Evolutionary conservation across 2,329 filamentous ascomycete species (phyloP).

Genomic region (Phyllosticta capitalensis): DNA sequence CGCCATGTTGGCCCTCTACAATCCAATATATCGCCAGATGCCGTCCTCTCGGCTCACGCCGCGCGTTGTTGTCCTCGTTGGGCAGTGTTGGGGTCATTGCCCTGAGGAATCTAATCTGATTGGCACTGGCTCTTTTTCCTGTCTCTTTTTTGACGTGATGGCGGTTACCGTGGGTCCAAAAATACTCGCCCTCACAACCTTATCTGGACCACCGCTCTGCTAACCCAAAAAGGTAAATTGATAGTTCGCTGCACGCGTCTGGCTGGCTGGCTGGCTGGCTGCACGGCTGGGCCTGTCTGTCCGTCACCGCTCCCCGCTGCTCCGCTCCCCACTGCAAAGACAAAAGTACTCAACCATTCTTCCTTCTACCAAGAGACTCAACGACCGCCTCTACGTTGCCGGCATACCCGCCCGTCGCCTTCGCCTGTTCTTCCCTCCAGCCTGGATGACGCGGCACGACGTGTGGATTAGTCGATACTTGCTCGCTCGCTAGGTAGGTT

Average conservation of each 20-base stretch:
- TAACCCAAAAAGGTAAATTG: not conserved
- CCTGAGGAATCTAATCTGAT: not conserved
- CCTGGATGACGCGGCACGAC: not conserved
- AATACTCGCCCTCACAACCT: not conserved
- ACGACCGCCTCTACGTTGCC: not conserved
- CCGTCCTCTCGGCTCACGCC: not conserved
- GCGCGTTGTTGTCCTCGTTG: not conserved
- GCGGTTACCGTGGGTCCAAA: not conserved
- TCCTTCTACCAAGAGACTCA: not conserved
- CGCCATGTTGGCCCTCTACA: not conserved
- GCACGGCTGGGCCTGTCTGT: not conserved
- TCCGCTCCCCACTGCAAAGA: not conserved
- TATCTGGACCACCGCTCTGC: not conserved
- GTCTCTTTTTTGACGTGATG: not conserved
- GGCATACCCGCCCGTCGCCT: not conserved
- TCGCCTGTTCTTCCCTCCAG: not conserved
- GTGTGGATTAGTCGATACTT: not conserved
- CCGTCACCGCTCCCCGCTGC: no score
- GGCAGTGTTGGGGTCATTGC: not conserved
- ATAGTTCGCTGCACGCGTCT: not conserved
- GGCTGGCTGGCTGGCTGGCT: no score
- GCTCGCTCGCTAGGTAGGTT: no score
- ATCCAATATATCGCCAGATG: not conserved
- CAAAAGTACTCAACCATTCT: not conserved
- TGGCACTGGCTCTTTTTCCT: not conserved